Conservation (phyloP, 495 filamentous ascomycete genomes). For the Lophium mytilinum region DNA sequence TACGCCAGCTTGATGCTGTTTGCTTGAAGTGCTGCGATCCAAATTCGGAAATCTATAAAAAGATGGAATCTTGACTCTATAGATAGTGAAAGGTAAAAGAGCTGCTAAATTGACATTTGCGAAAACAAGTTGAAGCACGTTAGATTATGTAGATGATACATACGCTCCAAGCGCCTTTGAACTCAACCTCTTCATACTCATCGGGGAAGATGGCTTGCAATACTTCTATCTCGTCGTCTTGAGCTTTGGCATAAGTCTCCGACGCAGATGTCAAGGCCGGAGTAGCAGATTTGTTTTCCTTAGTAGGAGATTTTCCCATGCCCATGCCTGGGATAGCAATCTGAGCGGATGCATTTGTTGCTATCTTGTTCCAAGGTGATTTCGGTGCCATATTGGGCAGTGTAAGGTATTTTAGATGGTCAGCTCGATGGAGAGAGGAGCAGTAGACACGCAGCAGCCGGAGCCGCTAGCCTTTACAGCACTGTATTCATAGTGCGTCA, state of each 20-base stretch:
- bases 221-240: slow-evolving; percentile 80
- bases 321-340: slow-evolving; percentile 3
- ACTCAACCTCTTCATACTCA: slow-evolving; percentile 69
- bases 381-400: slow-evolving; percentile 33
- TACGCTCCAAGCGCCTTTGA: slow-evolving; percentile 82
- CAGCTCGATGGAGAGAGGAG: slow-evolving; percentile 21
- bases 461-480: slow-evolving; percentile 35
- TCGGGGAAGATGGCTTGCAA: slow-evolving; percentile 87
- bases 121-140: no score
- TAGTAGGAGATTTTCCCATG: slow-evolving; percentile 12
- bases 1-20: no score
- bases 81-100: neutral
- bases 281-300: slow-evolving; percentile 4
- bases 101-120: neutral
- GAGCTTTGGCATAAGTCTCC: slow-evolving; percentile 65
- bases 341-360: slow-evolving; percentile 8
- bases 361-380: slow-evolving; percentile 27
- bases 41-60: neutral
- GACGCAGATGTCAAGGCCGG: slow-evolving; percentile 1
- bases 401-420: slow-evolving; percentile 16
- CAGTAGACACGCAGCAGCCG: slow-evolving; percentile 34
- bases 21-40: slow-evolving; percentile 18
- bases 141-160: slow-evolving; percentile 4
- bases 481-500: slow-evolving; percentile 6
- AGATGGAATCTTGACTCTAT: neutral